Evolutionary conservation across 139 green algal genomes (phyloP).

Genomic region (Tetradesmus lagerheimii): DNA sequence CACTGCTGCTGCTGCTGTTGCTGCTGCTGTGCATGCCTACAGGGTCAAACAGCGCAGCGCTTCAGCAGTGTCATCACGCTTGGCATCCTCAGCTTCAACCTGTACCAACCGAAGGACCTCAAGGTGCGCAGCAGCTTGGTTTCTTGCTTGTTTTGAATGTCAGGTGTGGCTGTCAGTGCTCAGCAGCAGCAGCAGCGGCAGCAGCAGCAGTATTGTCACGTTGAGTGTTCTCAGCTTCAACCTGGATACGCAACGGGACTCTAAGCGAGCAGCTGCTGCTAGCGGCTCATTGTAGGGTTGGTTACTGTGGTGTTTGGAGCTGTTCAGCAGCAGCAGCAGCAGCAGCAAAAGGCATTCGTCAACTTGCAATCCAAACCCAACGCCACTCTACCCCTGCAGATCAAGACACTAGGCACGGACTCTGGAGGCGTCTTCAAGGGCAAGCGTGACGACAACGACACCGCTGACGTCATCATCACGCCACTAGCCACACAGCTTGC

Average conservation of each 20-base stretch:
- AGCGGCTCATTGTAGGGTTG: no score
- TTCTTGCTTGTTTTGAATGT: no score
- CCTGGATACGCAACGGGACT: no score
- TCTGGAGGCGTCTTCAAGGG: slow-evolving; percentile 39
- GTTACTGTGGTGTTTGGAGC: no score
- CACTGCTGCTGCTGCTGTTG: not conserved
- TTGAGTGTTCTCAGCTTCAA: no score
- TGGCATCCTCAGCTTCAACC: slow-evolving; percentile 41
- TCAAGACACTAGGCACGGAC: not conserved
- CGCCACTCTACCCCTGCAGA: not conserved
- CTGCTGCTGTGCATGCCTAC: not conserved
- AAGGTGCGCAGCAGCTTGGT: slow-evolving; percentile 6
- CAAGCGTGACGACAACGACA: no score
- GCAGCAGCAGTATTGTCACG: no score
- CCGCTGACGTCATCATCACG: slow-evolving; percentile 28
- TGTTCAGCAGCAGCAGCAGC: not conserved
- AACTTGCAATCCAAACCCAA: no score
- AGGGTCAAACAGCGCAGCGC: slow-evolving; percentile 39
- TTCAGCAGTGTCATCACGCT: slow-evolving; percentile 43
- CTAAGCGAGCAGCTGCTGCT: no score
- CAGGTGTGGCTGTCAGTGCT: no score
- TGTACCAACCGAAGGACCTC: slow-evolving; percentile 34
- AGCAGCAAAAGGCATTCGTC: not conserved
- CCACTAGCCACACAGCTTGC: no score
- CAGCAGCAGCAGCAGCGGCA: no score